phyloP scores from a whole-genome alignment of 805 yeast genomes.

The Candida manassasensis region DNA sequence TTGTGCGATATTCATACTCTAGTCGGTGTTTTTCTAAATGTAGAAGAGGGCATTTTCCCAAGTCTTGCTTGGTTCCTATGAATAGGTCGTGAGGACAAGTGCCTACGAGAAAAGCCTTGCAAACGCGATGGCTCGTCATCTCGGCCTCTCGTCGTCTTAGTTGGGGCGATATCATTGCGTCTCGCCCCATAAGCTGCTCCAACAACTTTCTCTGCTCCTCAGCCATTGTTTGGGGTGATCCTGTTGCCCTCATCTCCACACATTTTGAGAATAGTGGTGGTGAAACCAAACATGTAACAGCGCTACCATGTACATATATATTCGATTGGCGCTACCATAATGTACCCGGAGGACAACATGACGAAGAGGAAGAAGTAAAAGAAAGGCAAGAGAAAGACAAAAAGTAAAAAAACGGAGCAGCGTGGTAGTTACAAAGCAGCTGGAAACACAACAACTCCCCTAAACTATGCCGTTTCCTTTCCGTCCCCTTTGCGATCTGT shows the following conservation, averaged over 20 bases:
- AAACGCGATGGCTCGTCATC: constrained; percentile 48
- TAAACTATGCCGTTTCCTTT: too few relatives aligned
- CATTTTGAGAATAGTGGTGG: too few relatives aligned
- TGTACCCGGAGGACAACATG: too few relatives aligned
- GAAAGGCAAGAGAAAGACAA: too few relatives aligned
- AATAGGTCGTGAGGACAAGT: constrained; percentile 83
- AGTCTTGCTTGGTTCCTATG: constrained; percentile 73
- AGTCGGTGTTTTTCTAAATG: constrained; percentile 73
- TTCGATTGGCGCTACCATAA: too few relatives aligned
- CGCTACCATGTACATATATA: background rate
- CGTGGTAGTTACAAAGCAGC: too few relatives aligned
- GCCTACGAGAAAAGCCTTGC: constrained; percentile 81
- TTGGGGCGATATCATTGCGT: constrained; percentile 34
- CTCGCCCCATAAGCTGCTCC: constrained; percentile 79
- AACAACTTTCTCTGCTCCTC: constrained; percentile 72
- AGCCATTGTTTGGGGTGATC: too few relatives aligned
- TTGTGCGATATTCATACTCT: constrained; percentile 55
- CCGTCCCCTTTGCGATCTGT: too few relatives aligned
- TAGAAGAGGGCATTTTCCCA: constrained; percentile 73
- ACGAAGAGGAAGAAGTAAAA: too few relatives aligned
- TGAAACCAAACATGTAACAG: background rate
- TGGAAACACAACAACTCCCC: too few relatives aligned
- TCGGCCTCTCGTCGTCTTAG: constrained; percentile 34
- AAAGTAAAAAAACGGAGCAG: too few relatives aligned
- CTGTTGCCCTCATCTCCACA: too few relatives aligned